Base-by-base conservation (phyloP, 2,329 filamentous ascomycete genomes). In the Fusarium caatingaense region DNA sequence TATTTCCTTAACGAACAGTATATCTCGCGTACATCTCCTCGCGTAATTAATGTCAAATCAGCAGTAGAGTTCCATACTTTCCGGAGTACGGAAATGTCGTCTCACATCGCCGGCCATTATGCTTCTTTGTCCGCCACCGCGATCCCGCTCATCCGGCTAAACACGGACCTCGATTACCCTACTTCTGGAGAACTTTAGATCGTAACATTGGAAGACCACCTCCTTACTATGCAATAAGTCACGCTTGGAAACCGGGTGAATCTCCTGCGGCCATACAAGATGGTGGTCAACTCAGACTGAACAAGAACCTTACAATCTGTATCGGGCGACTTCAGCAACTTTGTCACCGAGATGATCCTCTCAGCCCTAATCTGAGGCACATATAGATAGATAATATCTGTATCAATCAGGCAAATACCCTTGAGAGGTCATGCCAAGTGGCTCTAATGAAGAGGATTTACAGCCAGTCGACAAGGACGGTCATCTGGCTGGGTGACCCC, bases 321-420 rank as follows among this genome's bases (percentile, higher is more conserved):
- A 18, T 45, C 11, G 16, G 4, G 1, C 13, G 21, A 10, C 42
- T 45, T 0, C 21, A 27, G 10, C 23, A 25, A 5, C 9, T 27
- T 6, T 4, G 9, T 34, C 0, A 2, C 8, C 16, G 5, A 18
- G 32, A 18, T 5, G 8, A 7, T 5, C 9, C 21, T 5, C 32
- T 18, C 2, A 18, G 16, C 1, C 21, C 42, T 6, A 3, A 15
- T 0, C 1, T 45, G 9, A 25, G 8, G 23, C 10, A 45, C 2
- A n/a, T 27, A 18, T 27, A 23, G 23, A 45, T 45, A 8, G 21
- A 45, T 6, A 45, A 8, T 6, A 18, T 45, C 6, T 45, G 21
- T 18, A 45, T 45, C 23, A 27, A 45, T 2, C 42, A 45, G 21
- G 1, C 2, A 18, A 6, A 45, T 15, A 11, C 42, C 5, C 6